Evolutionary conservation across 129 eudicot species (phyloP).

Genomic region (Daucus carota): DNA sequence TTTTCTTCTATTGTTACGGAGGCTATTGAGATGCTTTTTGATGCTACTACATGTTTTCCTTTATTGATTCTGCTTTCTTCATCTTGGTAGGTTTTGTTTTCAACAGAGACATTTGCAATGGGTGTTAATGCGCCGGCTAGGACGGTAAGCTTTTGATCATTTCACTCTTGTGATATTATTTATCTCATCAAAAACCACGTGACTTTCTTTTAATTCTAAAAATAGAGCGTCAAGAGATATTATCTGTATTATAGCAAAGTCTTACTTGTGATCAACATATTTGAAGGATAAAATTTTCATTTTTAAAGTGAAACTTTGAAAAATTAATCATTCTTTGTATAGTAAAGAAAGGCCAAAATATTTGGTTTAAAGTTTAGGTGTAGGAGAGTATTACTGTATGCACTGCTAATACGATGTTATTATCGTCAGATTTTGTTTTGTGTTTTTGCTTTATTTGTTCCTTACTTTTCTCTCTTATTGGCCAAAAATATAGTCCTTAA

Average conservation of each 20-base stretch:
- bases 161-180: neutral
- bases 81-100: constrained; percentile 60
- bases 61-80: neutral
- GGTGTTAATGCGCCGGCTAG: constrained; percentile 99
- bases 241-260: neutral
- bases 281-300: neutral
- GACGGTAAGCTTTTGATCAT: constrained; percentile 56
- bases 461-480: neutral
- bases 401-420: neutral
- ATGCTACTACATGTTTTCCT: neutral
- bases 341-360: neutral
- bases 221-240: too few relatives aligned
- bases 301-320: neutral
- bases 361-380: neutral
- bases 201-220: neutral
- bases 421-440: neutral
- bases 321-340: neutral
- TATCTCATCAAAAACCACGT: neutral
- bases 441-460: neutral
- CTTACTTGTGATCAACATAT: too few relatives aligned
- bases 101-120: constrained; percentile 99
- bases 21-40: neutral
- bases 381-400: neutral
- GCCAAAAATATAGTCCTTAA: neutral
- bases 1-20: neutral